A percentile compares a stretch with the other conserved stretches of the same genome.
Conservation (phyloP, 1,284 basidiomycete genomes). For the Naganishia albida region DNA sequence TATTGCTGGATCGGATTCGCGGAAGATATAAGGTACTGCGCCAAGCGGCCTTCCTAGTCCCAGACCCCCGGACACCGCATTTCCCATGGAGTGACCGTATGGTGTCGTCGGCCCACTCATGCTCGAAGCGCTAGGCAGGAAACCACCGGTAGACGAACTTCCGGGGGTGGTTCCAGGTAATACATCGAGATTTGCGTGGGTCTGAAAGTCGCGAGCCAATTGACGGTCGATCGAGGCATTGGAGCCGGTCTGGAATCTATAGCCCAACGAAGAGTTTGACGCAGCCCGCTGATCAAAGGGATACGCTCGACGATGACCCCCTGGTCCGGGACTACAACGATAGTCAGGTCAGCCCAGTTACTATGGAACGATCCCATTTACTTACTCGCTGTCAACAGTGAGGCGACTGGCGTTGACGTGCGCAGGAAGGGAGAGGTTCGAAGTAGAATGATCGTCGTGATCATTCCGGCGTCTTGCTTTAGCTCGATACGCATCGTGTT, state of each 20-base stretch:
- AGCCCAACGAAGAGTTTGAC: conserved; percentile 69
- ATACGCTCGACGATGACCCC: conserved; percentile 45
- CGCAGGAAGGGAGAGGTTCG: conserved; percentile 77
- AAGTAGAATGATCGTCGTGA: conserved; percentile 87
- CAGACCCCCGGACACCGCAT: conserved; percentile 43
- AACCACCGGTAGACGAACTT: conserved; percentile 28
- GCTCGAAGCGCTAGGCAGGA: conserved; percentile 19
- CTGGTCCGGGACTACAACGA: conserved; percentile 34
- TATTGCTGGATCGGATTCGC: conserved; percentile 39
- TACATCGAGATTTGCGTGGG: conserved; percentile 64
- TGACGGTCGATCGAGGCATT: conserved; percentile 79
- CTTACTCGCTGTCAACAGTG: conserved; percentile 53
- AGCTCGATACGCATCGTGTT: conserved; percentile 58
- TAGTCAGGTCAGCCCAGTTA: conserved; percentile 43
- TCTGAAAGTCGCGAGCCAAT: conserved; percentile 72
- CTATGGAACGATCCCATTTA: conserved; percentile 26
- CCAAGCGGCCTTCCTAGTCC: conserved; percentile 50
- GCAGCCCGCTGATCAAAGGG: conserved; percentile 62
- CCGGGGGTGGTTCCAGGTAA: conserved; percentile 12
- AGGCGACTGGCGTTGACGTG: conserved; percentile 53
- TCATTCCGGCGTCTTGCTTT: conserved; percentile 79
- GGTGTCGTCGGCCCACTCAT: conserved; percentile 45
- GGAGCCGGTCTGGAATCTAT: conserved; percentile 59
- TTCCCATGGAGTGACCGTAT: conserved; percentile 46
- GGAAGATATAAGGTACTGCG: conserved; percentile 60